Evolutionary conservation across 139 green algal genomes (phyloP).

Genomic region (Auxenochlorella pyrenoidosa): DNA sequence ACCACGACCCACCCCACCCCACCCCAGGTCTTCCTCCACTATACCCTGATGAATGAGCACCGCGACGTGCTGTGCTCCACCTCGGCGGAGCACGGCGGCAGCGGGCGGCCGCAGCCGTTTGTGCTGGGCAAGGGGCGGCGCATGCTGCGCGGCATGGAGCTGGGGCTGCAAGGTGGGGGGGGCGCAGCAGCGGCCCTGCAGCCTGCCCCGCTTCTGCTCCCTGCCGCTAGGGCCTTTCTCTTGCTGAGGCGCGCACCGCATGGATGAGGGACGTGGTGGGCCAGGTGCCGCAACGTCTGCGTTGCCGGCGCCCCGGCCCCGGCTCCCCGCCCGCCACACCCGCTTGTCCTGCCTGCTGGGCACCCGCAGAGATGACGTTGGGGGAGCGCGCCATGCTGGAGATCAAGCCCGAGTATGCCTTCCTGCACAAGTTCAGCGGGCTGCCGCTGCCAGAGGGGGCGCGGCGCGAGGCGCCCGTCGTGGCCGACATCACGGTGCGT

Average conservation of each 20-base stretch:
- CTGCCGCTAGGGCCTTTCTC: too few species aligned
- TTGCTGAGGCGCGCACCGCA: too few species aligned
- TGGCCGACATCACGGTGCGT: conserved; percentile 70
- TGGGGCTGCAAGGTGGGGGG: conserved; percentile 68
- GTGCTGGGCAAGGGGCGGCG: conserved; percentile 70
- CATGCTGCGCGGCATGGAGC: conserved; percentile 77
- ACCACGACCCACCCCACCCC: too few species aligned
- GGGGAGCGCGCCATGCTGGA: conserved; percentile 61
- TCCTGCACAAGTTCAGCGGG: conserved; percentile 66
- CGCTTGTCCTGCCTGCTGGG: too few species aligned
- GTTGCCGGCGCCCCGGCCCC: background rate
- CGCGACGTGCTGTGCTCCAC: conserved; percentile 67
- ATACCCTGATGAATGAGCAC: conserved; percentile 30
- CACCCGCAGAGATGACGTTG: conserved; percentile 59
- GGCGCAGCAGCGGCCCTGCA: background rate
- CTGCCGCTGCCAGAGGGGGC: conserved; percentile 59
- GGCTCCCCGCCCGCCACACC: too few species aligned
- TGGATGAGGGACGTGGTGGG: too few species aligned
- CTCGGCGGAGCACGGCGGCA: conserved; percentile 61
- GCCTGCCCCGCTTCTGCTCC: background rate
- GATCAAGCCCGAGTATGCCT: conserved; percentile 77
- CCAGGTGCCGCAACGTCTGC: too few species aligned
- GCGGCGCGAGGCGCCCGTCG: conserved; percentile 44
- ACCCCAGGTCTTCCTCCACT: conserved; percentile 46
- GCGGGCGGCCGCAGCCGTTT: conserved; percentile 67